Evolutionary conservation across 2,329 filamentous ascomycete species (phyloP).

Genomic region (Fonsecaea monophora): DNA sequence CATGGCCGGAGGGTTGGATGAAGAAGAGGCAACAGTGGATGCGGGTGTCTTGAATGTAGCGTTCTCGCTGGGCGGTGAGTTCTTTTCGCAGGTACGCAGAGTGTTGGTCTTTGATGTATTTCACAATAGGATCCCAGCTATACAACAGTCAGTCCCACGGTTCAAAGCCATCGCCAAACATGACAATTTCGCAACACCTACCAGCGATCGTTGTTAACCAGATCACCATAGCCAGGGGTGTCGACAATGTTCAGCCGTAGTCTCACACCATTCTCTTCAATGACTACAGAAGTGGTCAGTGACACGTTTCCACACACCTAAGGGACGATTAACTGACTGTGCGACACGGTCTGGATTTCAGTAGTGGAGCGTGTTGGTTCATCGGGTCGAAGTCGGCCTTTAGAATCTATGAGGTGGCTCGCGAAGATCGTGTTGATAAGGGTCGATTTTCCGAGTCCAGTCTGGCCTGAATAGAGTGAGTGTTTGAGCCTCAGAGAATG

Average conservation of each 20-base stretch:
- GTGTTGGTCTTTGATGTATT: slow-evolving; percentile 99
- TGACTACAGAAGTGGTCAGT: slow-evolving; percentile 60
- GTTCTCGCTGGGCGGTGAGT: slow-evolving; percentile 96
- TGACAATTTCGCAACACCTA: slow-evolving; percentile 41
- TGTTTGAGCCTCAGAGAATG: neutral
- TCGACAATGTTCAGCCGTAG: slow-evolving; percentile 98
- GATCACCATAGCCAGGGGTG: slow-evolving; percentile 95
- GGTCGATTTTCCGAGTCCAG: slow-evolving; percentile 97
- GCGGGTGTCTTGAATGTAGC: slow-evolving; percentile 98
- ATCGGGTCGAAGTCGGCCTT: slow-evolving; percentile 89
- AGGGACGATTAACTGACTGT: slow-evolving; percentile 62
- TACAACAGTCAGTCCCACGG: slow-evolving; percentile 35
- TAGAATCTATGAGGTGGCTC: slow-evolving; percentile 98
- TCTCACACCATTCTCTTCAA: slow-evolving; percentile 98
- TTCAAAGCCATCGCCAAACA: neutral
- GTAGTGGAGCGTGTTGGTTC: slow-evolving; percentile 94
- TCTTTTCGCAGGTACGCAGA: slow-evolving; percentile 99
- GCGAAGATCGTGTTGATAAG: slow-evolving; percentile 99
- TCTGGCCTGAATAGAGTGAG: slow-evolving; percentile 74
- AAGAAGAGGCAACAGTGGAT: slow-evolving; percentile 99
- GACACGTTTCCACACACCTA: slow-evolving; percentile 23
- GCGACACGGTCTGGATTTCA: slow-evolving; percentile 96
- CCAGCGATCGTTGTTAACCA: slow-evolving; percentile 99
- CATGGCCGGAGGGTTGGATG: slow-evolving; percentile 97
- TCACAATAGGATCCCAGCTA: slow-evolving; percentile 98